Evolutionary conservation across 345 rosid genomes (phyloP).

Genomic region (Zanthoxylum bungeanum): DNA sequence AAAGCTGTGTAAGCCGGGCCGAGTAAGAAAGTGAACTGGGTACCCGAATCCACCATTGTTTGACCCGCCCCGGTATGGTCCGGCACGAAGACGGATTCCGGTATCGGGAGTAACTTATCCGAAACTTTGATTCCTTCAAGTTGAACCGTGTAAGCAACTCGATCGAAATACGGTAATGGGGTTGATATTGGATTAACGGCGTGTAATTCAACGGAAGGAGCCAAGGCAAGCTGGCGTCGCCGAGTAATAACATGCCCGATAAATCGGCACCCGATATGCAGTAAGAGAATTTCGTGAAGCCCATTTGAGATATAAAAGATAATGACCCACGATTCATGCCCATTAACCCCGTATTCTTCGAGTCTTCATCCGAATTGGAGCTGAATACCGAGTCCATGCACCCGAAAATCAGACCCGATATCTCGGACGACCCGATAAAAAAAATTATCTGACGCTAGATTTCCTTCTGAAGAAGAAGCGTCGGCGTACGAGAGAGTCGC

Average conservation of each 20-base stretch:
- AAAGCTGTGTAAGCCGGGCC: constrained; percentile 77
- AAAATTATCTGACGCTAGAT: constrained; percentile 70
- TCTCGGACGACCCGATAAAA: constrained; percentile 47
- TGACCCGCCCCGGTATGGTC: constrained; percentile 97
- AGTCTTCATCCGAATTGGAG: constrained; percentile 67
- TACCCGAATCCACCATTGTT: constrained; percentile 93
- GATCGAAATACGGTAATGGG: constrained; percentile 79
- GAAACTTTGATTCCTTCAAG: constrained; percentile 83
- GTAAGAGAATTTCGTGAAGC: constrained; percentile 78
- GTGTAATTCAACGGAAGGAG: constrained; percentile 65
- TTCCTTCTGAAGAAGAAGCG: constrained; percentile 80
- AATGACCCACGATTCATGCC: constrained; percentile 94
- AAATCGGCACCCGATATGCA: constrained; percentile 76
- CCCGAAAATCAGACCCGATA: constrained; percentile 57
- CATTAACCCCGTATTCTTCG: constrained; percentile 66
- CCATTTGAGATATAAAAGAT: constrained; percentile 78
- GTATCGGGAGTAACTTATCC: constrained; percentile 48
- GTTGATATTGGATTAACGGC: constrained; percentile 61
- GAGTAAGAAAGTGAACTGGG: constrained; percentile 84
- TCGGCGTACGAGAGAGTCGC: constrained; percentile 84
- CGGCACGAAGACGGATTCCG: constrained; percentile 63
- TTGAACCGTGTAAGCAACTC: constrained; percentile 86
- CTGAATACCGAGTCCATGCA: constrained; percentile 79
- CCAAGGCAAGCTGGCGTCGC: constrained; percentile 69
- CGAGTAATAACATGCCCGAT: constrained; percentile 73